Evolutionary conservation across 805 yeast genomes (phyloP), one percentile per base, ranked within the genome.

Genomic region (Nakazawaea wickerhamii): DNA sequence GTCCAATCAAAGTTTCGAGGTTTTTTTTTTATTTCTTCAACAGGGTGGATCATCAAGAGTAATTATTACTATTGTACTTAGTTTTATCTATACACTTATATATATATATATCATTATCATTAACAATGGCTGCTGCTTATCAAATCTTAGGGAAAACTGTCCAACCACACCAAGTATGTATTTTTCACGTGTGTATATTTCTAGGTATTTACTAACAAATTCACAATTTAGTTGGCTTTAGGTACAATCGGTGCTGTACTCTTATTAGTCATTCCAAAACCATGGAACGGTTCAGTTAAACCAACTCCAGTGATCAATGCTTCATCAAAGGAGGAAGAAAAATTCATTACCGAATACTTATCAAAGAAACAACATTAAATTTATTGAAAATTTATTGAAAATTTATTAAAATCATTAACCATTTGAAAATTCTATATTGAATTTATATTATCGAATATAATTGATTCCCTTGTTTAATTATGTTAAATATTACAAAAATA

Each of bases 291-390:
- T 20, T 70, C 75, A 50, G 71, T 79, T 51, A 59, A 58, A 46
- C 75, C 82, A 55, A 71, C 68, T 54, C 89, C 93, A 36, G 69
- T 80, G 31, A 75, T 88, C 63, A 76, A 78, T 50, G 95, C 95
- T 50, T 64, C 79, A 44, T 76, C 89, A 39, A 79, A 88, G 53
- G 97, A 88, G 58, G 97, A 90, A 71, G 95, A 86, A 65, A 80
- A 83, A 64, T 90, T 84, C 70, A 82, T 90, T 57, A 72, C 67
- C 61, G 84, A 55, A 56, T 89, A 77, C 73, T 70, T 79, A 65
- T 68, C 65, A 54, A 73, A 64, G 44, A 59, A 61, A 38, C 67
- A 60, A 47, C 20, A 25, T 30, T 22, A 18, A 32, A 26, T 19
- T n/a, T n/a, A n/a, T n/a, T n/a, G n/a, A 28, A 32, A 34, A 40